Conservation (phyloP, 495 filamentous ascomycete species). For the Astrocystis sublimbata region DNA sequence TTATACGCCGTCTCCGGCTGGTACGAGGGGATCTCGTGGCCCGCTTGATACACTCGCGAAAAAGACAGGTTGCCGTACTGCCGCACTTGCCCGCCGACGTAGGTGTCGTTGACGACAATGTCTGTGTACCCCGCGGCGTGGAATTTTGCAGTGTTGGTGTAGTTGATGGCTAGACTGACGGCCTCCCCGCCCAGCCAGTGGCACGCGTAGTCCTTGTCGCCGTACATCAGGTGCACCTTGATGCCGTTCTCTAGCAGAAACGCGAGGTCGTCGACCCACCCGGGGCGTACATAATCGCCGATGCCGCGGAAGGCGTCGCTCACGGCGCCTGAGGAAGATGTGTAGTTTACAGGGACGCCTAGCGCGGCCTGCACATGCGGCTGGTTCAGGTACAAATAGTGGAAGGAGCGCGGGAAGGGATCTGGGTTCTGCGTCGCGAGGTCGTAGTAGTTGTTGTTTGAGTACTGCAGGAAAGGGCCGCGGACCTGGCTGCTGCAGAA, state of each 20-base stretch:
- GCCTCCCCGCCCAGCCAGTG: constrained; percentile 67
- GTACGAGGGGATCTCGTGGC: constrained; percentile 71
- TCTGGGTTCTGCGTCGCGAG: constrained; percentile 49
- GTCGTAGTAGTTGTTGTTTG: constrained; percentile 63
- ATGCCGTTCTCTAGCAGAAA: constrained; percentile 56
- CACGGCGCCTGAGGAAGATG: constrained; percentile 55
- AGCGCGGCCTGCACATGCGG: constrained; percentile 63
- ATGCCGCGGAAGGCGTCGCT: constrained; percentile 53
- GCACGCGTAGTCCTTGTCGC: constrained; percentile 61
- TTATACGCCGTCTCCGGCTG: constrained; percentile 63
- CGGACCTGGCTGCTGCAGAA: constrained; percentile 49
- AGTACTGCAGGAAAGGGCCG: constrained; percentile 44
- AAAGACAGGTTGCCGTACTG: constrained; percentile 72
- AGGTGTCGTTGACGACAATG: constrained; percentile 45
- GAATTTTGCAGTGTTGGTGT: constrained; percentile 48
- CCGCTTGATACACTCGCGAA: constrained; percentile 66
- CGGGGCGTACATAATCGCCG: constrained; percentile 52
- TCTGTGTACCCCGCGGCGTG: constrained; percentile 57
- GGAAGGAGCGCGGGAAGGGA: constrained; percentile 59
- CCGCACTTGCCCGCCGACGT: constrained; percentile 64
- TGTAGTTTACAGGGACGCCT: constrained; percentile 67
- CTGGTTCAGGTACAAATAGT: constrained; percentile 62
- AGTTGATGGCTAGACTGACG: constrained; percentile 57
- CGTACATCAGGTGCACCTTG: constrained; percentile 69
- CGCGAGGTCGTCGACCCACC: constrained; percentile 50